Evolutionary conservation across 1,139 yeast species (phyloP).

Genomic region (Arxiozyma heterogenica): DNA sequence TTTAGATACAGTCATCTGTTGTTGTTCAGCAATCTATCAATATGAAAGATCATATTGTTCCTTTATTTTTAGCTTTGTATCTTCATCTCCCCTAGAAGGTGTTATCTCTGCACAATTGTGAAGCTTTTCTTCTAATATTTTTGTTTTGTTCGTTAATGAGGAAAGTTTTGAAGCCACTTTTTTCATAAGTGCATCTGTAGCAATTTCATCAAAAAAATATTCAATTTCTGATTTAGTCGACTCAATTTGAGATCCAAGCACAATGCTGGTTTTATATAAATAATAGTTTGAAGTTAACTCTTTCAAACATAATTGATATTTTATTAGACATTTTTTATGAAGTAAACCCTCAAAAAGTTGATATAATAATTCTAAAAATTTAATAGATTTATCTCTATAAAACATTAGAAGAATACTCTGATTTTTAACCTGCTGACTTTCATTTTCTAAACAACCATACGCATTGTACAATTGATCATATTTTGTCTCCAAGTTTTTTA

Average conservation of each 20-base stretch:
- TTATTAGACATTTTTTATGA: slow-evolving; percentile 11
- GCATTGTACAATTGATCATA: neutral
- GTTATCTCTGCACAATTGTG: neutral
- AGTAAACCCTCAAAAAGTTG: slow-evolving; percentile 15
- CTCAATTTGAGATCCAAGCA: slow-evolving; percentile 9
- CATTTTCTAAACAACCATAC: neutral
- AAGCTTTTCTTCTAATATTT: slow-evolving; percentile 2
- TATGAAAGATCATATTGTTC: neutral
- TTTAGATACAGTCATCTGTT: neutral
- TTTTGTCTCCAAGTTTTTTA: neutral
- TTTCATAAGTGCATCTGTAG: slow-evolving; percentile 9
- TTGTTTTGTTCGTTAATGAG: slow-evolving; percentile 16
- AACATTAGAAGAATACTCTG: slow-evolving; percentile 3
- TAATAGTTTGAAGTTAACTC: slow-evolving; percentile 9
- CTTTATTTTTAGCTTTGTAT: neutral
- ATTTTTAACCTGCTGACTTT: neutral
- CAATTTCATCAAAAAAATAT: slow-evolving; percentile 16
- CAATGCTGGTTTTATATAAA: slow-evolving; percentile 5
- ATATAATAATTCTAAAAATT: slow-evolving; percentile 18
- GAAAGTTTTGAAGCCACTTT: slow-evolving; percentile 20
- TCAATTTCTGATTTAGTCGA: slow-evolving; percentile 10
- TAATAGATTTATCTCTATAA: slow-evolving; percentile 16
- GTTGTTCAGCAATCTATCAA: neutral
- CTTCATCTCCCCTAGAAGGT: neutral
- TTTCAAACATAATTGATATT: slow-evolving; percentile 13